Evolutionary conservation across 441 rosid genomes (phyloP).

Genomic region (Cnidoscolus chayamansa): DNA sequence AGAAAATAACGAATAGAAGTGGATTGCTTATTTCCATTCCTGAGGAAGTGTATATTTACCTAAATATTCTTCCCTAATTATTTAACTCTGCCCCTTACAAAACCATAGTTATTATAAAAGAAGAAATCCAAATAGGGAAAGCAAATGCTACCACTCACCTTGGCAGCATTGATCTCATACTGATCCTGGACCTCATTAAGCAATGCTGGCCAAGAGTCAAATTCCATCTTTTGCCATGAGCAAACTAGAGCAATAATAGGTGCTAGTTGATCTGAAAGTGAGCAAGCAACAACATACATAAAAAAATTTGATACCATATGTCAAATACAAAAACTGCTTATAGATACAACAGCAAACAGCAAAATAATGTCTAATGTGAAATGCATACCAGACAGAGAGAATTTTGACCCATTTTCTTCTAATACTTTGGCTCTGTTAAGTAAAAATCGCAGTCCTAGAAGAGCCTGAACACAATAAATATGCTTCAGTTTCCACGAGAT

Average conservation of each 20-base stretch:
- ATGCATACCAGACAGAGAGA: constrained; percentile 66
- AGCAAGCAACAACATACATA: neutral
- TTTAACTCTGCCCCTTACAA: neutral
- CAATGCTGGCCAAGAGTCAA: constrained; percentile 80
- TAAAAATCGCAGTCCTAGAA: constrained; percentile 84
- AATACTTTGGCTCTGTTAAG: constrained; percentile 51
- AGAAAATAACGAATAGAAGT: too few species aligned
- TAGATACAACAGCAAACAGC: constrained; percentile 12
- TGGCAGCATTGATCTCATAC: constrained; percentile 74
- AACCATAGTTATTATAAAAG: neutral
- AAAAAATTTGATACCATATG: neutral
- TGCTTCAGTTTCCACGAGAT: constrained; percentile 15
- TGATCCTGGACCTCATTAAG: constrained; percentile 83
- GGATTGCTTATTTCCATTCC: too few species aligned
- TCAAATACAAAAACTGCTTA: too few species aligned
- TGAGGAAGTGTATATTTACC: too few species aligned
- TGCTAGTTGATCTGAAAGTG: constrained; percentile 53
- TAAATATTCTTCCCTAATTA: too few species aligned
- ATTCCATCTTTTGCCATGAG: constrained; percentile 89
- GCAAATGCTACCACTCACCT: constrained; percentile 44
- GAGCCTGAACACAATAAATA: constrained; percentile 50
- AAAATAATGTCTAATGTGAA: constrained; percentile 9
- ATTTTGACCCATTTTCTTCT: constrained; percentile 68
- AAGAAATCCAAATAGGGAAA: neutral
- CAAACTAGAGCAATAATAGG: constrained; percentile 61